phyloP scores from a whole-genome alignment of 768 basidiomycete genomes.

The Tephrocybe sp. region DNA sequence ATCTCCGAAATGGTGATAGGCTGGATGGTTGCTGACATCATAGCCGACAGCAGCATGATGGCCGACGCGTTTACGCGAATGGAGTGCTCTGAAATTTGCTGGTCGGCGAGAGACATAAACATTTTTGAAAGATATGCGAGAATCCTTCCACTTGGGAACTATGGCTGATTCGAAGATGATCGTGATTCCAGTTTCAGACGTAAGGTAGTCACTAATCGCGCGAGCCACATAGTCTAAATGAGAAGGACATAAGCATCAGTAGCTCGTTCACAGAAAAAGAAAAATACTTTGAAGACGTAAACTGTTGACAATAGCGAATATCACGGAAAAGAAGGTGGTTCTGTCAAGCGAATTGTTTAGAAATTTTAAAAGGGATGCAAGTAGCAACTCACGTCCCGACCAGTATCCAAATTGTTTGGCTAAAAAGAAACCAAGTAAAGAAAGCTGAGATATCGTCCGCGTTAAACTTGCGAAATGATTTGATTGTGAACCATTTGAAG shows the following conservation, averaged over 20 bases:
- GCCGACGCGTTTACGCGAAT: constrained; percentile 25
- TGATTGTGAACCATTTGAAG: constrained; percentile 97
- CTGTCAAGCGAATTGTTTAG: constrained; percentile 32
- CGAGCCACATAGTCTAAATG: constrained; percentile 76
- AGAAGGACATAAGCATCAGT: constrained; percentile 1
- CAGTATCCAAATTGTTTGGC: constrained; percentile 93
- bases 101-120: constrained; percentile 91
- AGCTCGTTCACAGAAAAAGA: background rate
- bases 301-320: constrained; percentile 88
- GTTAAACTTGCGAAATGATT: constrained; percentile 92
- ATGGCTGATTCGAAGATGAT: constrained; percentile 98
- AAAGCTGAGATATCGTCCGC: constrained; percentile 97
- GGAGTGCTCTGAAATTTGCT: constrained; percentile 14
- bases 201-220: constrained; percentile 89
- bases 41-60: constrained; percentile 67
- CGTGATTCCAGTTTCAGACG: constrained; percentile 88
- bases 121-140: constrained; percentile 94
- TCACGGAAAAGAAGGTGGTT: constrained; percentile 93
- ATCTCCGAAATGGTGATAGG: constrained; percentile 52
- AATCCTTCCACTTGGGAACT: constrained; percentile 97
- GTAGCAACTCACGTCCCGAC: constrained; percentile 78
- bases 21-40: constrained; percentile 75
- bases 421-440: constrained; percentile 92
- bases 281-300: constrained; percentile 72
- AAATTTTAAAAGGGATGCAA: background rate